Conservation (phyloP, 2,329 filamentous ascomycete species). For the Aspergillus clavatus region DNA sequence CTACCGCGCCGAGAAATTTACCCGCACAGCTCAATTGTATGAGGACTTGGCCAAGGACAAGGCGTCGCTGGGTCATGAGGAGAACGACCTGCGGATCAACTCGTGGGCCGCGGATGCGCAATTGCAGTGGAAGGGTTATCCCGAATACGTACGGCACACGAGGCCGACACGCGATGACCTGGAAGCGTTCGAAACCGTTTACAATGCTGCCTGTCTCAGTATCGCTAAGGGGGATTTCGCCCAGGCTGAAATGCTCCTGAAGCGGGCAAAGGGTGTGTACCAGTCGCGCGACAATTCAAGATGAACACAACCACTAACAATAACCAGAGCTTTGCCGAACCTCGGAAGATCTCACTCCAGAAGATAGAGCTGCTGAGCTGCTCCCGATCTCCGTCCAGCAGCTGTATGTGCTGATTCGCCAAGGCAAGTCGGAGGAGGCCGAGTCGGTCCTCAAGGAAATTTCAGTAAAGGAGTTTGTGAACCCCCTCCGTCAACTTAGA, state of each 20-base stretch:
- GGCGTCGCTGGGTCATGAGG: slow-evolving; percentile 43
- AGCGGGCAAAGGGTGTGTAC: slow-evolving; percentile 50
- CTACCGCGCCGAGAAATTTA: slow-evolving; percentile 59
- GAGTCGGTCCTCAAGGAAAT: slow-evolving; percentile 49
- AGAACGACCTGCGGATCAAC: slow-evolving; percentile 60
- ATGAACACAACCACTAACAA: slow-evolving; percentile 5
- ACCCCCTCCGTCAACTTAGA: neutral
- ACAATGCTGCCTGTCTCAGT: slow-evolving; percentile 60
- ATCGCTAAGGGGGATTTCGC: slow-evolving; percentile 57
- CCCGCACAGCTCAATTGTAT: slow-evolving; percentile 52
- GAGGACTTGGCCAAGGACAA: slow-evolving; percentile 43
- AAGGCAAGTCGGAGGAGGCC: slow-evolving; percentile 54
- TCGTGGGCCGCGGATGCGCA: slow-evolving; percentile 58
- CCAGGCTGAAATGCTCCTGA: slow-evolving; percentile 56
- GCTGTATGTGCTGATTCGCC: slow-evolving; percentile 53
- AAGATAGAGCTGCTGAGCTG: slow-evolving; percentile 56
- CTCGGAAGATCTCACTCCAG: slow-evolving; percentile 54
- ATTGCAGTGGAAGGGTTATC: slow-evolving; percentile 54
- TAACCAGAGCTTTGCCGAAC: slow-evolving; percentile 53
- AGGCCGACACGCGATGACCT: slow-evolving; percentile 55
- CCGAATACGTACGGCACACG: slow-evolving; percentile 48
- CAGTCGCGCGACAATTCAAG: neutral
- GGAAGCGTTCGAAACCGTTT: slow-evolving; percentile 61
- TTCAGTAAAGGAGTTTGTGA: slow-evolving; percentile 46
- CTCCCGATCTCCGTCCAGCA: slow-evolving; percentile 59